These are phyloP conservation scores for Scheffersomyces quercinus DNA, from an alignment of 1,139 yeast genomes.

Conservation along the genomic window DNA sequence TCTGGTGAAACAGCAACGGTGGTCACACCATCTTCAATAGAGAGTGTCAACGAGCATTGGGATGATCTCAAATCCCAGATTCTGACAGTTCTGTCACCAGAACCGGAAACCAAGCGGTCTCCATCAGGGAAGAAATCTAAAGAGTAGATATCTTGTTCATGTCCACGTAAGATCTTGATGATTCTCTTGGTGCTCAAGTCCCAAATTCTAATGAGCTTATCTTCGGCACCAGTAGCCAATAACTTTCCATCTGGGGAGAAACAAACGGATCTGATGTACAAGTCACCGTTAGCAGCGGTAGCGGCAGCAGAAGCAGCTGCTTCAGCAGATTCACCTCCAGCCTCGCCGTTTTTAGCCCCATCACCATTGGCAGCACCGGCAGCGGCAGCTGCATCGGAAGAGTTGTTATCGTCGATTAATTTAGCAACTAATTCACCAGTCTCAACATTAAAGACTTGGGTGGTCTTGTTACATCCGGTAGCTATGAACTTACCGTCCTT, in stretches of 20 bases:
- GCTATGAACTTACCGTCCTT: slow-evolving; percentile 92
- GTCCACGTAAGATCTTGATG: slow-evolving; percentile 87
- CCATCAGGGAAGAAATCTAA: slow-evolving; percentile 96
- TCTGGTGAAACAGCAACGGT: slow-evolving; percentile 97
- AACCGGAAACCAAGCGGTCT: slow-evolving; percentile 88
- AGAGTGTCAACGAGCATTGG: slow-evolving; percentile 83
- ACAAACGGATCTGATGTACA: slow-evolving; percentile 93
- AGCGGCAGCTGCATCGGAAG: slow-evolving; percentile 36
- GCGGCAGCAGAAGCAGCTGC: slow-evolving; percentile 27
- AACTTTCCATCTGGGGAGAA: slow-evolving; percentile 96
- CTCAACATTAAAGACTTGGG: slow-evolving; percentile 90
- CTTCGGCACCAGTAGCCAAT: slow-evolving; percentile 98
- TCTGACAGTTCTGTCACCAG: slow-evolving; percentile 95
- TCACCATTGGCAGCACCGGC: slow-evolving; percentile 20
- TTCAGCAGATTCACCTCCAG: slow-evolving; percentile 19
- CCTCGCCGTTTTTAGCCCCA: slow-evolving; percentile 19
- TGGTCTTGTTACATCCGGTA: slow-evolving; percentile 95
- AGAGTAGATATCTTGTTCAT: slow-evolving; percentile 96
- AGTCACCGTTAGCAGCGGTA: slow-evolving; percentile 66
- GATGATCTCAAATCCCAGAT: slow-evolving; percentile 96
- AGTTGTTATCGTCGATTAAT: slow-evolving; percentile 73
- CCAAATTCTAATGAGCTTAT: slow-evolving; percentile 95
- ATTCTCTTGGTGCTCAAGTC: slow-evolving; percentile 86
- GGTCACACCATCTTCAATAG: slow-evolving; percentile 97
- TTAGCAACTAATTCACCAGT: slow-evolving; percentile 87